Evolutionary conservation across 805 yeast species (phyloP).

Genomic region (Zygoascus bituminiphila): DNA sequence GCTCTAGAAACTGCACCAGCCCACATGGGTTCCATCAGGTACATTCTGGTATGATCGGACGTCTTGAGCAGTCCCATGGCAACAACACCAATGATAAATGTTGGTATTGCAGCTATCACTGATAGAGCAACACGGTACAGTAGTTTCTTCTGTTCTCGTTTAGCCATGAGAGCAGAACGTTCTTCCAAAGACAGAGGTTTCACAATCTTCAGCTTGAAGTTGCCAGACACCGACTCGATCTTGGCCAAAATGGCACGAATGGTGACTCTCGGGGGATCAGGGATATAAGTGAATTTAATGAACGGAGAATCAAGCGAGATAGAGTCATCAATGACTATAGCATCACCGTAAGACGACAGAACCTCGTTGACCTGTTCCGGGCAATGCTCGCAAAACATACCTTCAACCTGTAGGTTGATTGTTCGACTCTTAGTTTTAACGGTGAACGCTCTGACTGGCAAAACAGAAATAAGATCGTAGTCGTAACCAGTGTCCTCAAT

Average conservation of each 20-base stretch:
- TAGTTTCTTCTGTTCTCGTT: slow-evolving; percentile 40
- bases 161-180: slow-evolving; percentile 44
- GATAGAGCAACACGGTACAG: slow-evolving; percentile 42
- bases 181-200: slow-evolving; percentile 56
- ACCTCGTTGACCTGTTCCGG: slow-evolving; percentile 48
- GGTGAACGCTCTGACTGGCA: slow-evolving; percentile 40
- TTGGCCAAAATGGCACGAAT: slow-evolving; percentile 48
- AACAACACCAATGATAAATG: slow-evolving; percentile 61
- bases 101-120: slow-evolving; percentile 51
- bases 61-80: slow-evolving; percentile 53
- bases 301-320: slow-evolving; percentile 48
- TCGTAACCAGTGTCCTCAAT: slow-evolving; percentile 66
- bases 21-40: slow-evolving; percentile 58
- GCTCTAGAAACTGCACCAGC: slow-evolving; percentile 51
- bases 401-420: slow-evolving; percentile 47
- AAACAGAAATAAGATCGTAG: slow-evolving; percentile 39
- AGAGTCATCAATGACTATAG: slow-evolving; percentile 45
- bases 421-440: slow-evolving; percentile 44
- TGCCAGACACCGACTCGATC: slow-evolving; percentile 38
- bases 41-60: slow-evolving; percentile 35
- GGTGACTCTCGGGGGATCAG: slow-evolving; percentile 45
- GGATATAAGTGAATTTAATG: slow-evolving; percentile 57
- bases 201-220: slow-evolving; percentile 45
- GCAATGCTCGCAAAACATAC: slow-evolving; percentile 67
- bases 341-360: slow-evolving; percentile 46